These are phyloP conservation scores for Xerocomus amazonicus DNA, from an alignment of 1,284 basidiomycete species.

Conservation along the genomic window DNA sequence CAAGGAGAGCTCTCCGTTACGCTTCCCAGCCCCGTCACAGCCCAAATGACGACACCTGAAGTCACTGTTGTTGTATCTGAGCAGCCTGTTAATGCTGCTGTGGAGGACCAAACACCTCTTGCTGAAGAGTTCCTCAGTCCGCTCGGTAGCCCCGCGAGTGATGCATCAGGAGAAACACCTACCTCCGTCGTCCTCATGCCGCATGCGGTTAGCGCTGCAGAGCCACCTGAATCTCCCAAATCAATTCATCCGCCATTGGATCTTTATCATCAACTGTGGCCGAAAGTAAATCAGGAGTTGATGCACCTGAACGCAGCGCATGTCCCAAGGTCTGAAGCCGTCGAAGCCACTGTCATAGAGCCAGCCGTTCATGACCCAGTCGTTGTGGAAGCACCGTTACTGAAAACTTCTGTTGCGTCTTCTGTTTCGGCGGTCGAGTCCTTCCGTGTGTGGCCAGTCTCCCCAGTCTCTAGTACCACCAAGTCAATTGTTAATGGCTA, in stretches of 20 bases:
- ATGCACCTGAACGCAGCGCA: slow-evolving; percentile 12
- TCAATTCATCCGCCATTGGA: slow-evolving; percentile 11
- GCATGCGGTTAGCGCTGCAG: slow-evolving; percentile 11
- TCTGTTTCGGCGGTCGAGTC: slow-evolving; percentile 4
- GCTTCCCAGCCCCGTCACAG: neutral
- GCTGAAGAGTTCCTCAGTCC: slow-evolving; percentile 31
- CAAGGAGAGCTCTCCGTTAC: neutral
- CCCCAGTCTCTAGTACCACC: slow-evolving; percentile 5
- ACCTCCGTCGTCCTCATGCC: neutral
- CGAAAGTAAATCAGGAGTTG: slow-evolving; percentile 29
- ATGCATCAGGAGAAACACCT: neutral
- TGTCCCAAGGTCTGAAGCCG: neutral
- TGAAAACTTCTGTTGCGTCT: neutral
- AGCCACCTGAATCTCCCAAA: slow-evolving; percentile 1
- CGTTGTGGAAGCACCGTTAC: neutral
- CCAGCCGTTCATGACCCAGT: neutral
- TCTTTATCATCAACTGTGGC: slow-evolving; percentile 26
- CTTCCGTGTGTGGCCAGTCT: slow-evolving; percentile 1
- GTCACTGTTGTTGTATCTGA: neutral
- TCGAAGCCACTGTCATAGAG: neutral
- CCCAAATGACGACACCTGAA: neutral
- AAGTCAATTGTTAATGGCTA: slow-evolving; percentile 18
- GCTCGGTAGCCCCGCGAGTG: slow-evolving; percentile 17
- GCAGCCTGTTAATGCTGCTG: neutral
- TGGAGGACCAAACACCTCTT: slow-evolving; percentile 3